These are phyloP conservation scores for Marchantia polymorpha DNA, from an alignment of 225 moss, liverwort and hornwort species.

Conservation along the genomic window DNA sequence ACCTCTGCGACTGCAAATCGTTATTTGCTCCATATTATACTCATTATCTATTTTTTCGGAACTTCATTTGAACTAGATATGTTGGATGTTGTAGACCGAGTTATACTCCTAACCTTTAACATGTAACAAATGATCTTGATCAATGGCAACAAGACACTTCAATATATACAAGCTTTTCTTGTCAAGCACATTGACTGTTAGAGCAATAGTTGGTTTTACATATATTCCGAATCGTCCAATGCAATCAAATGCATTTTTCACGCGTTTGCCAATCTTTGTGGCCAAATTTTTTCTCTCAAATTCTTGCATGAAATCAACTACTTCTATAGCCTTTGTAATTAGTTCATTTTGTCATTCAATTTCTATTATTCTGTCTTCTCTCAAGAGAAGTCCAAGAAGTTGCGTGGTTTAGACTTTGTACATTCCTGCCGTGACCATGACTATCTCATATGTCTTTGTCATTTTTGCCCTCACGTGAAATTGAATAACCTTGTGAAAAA, in stretches of 20 bases:
- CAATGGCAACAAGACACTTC: slow-evolving; percentile 85
- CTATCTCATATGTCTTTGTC: slow-evolving; percentile 31
- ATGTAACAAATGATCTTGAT: slow-evolving; percentile 80
- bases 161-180: slow-evolving; percentile 46
- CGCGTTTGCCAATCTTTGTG: slow-evolving; percentile 58
- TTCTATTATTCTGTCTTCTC: slow-evolving; percentile 46
- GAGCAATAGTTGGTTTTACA: slow-evolving; percentile 58
- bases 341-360: slow-evolving; percentile 58
- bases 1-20: too few relatives aligned
- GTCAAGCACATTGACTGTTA: slow-evolving; percentile 54
- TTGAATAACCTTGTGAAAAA: slow-evolving; percentile 5
- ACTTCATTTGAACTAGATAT: too few relatives aligned
- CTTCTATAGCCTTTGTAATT: slow-evolving; percentile 51
- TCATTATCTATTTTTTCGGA: too few relatives aligned
- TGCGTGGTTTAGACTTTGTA: slow-evolving; percentile 22
- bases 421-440: slow-evolving; percentile 37
- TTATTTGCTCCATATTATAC: too few relatives aligned
- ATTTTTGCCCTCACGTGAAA: slow-evolving; percentile 20
- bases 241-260: slow-evolving; percentile 64
- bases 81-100: too few relatives aligned
- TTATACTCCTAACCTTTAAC: too few relatives aligned
- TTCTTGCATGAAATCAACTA: slow-evolving; percentile 40
- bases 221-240: slow-evolving; percentile 53
- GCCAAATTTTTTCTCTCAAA: slow-evolving; percentile 46
- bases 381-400: slow-evolving; percentile 45